A percentile compares a stretch with the other conserved stretches of the same genome.
phyloP scores from a whole-genome alignment of 768 basidiomycete genomes.

The Cubamyces sp. region DNA sequence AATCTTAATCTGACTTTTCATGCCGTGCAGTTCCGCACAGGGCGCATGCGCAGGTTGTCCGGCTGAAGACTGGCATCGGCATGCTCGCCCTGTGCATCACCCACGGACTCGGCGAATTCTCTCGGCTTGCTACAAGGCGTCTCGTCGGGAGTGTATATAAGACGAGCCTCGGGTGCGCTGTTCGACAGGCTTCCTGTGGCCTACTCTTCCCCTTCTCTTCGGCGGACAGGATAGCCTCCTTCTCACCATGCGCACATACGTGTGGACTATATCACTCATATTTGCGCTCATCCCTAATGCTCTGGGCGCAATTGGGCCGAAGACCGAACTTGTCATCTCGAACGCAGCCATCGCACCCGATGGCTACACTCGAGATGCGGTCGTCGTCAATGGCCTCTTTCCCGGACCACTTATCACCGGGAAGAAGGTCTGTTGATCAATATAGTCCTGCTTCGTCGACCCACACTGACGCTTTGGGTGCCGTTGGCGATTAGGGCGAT shows the following conservation, averaged over 20 bases:
- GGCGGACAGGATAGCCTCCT: background rate
- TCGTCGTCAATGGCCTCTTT: constrained; percentile 17
- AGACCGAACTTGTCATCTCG: constrained; percentile 10
- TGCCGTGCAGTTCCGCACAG: too few relatives aligned
- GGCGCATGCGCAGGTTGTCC: too few relatives aligned
- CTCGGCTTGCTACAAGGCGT: background rate
- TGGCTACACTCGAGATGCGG: constrained; percentile 15
- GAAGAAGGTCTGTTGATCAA: constrained; percentile 4
- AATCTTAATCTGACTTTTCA: too few relatives aligned
- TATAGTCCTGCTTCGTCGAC: background rate
- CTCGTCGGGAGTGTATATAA: too few relatives aligned
- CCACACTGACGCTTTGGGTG: background rate
- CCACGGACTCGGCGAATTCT: too few relatives aligned
- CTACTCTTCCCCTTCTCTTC: background rate
- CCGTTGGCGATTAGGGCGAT: background rate
- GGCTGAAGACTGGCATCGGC: too few relatives aligned
- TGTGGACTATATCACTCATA: background rate
- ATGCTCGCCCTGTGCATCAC: too few relatives aligned
- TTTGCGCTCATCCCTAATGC: background rate
- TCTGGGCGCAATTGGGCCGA: constrained; percentile 5
- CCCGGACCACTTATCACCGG: constrained; percentile 22
- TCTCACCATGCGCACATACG: background rate
- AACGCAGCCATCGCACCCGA: constrained; percentile 17
- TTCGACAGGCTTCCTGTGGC: background rate
- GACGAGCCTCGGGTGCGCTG: too few relatives aligned